Percentiles rank a stretch among this genome's conserved stretches.
phyloP scores from a whole-genome alignment of 805 yeast genomes.

The Pichia membranifaciens region DNA sequence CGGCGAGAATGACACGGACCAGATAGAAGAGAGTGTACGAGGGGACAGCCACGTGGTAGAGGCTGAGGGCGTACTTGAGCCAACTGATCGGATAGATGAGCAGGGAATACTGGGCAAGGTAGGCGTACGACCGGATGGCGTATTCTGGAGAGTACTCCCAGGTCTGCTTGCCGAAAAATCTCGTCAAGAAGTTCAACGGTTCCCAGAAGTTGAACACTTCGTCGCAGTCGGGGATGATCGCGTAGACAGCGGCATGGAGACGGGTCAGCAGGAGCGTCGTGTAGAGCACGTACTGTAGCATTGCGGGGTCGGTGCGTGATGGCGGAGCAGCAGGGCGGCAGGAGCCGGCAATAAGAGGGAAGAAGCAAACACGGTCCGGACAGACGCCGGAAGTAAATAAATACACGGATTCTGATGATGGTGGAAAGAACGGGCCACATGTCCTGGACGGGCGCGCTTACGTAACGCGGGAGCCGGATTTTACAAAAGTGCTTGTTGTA shows the following conservation, averaged over 20 bases:
- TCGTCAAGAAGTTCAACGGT: slow-evolving; percentile 69
- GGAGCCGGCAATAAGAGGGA: too few species aligned
- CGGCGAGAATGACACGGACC: slow-evolving; percentile 41
- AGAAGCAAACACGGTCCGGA: too few species aligned
- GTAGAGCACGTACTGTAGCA: slow-evolving; percentile 6
- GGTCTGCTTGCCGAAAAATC: slow-evolving; percentile 88
- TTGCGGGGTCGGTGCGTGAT: background rate
- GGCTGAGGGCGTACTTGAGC: slow-evolving; percentile 4
- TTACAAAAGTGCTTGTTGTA: too few species aligned
- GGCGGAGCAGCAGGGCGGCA: too few species aligned
- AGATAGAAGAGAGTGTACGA: slow-evolving; percentile 42
- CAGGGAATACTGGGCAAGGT: slow-evolving; percentile 45
- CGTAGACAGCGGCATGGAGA: slow-evolving; percentile 36
- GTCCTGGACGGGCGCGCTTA: too few species aligned
- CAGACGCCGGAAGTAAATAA: too few species aligned
- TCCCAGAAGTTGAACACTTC: slow-evolving; percentile 94
- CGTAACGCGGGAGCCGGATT: too few species aligned
- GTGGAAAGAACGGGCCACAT: too few species aligned
- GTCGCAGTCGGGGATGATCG: slow-evolving; percentile 86
- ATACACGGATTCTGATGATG: too few species aligned
- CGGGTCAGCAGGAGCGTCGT: slow-evolving; percentile 10
- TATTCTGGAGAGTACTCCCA: slow-evolving; percentile 94
- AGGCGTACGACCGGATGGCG: slow-evolving; percentile 83
- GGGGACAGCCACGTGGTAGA: slow-evolving; percentile 3
- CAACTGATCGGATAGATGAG: slow-evolving; percentile 22